These are phyloP conservation scores for Trichoderma gracile DNA, from an alignment of 2,329 filamentous ascomycete genomes.

Conservation along the genomic window DNA sequence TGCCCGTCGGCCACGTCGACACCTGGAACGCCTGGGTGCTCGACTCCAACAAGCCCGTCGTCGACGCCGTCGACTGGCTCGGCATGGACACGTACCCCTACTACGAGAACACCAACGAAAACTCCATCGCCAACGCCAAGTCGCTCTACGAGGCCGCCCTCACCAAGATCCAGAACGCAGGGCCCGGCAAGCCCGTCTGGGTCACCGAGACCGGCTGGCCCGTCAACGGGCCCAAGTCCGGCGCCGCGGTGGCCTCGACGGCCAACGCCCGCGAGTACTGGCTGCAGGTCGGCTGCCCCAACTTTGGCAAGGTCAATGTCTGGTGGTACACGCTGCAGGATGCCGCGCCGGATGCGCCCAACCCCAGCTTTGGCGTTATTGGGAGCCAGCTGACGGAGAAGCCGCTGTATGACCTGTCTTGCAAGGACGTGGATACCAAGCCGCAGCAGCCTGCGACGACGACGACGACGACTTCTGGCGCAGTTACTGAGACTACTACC, in stretches of 20 bases:
- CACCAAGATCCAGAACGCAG: conserved; percentile 57
- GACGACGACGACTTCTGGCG: conserved; percentile 12
- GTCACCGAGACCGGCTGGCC: conserved; percentile 90
- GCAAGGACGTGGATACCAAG: conserved; percentile 40
- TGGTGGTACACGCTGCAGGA: conserved; percentile 82
- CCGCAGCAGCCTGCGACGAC: conserved; percentile 2
- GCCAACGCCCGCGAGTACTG: conserved; percentile 79
- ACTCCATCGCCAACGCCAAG: conserved; percentile 64
- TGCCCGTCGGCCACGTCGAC: conserved; percentile 79
- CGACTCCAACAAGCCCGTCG: conserved; percentile 67
- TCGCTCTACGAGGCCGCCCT: conserved; percentile 69
- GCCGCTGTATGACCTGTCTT: conserved; percentile 65
- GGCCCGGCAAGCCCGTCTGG: conserved; percentile 73
- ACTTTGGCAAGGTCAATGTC: conserved; percentile 64
- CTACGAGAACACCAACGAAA: conserved; percentile 70
- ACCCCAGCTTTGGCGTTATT: conserved; percentile 71
- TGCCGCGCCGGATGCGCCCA: conserved; percentile 57
- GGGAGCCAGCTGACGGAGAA: conserved; percentile 53
- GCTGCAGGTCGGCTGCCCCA: conserved; percentile 72
- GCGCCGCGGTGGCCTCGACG: conserved; percentile 61
- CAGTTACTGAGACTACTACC: conserved; percentile 12
- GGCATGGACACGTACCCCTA: conserved; percentile 86
- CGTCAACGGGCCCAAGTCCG: conserved; percentile 64
- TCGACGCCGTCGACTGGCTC: conserved; percentile 72
- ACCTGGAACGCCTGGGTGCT: conserved; percentile 84